These are phyloP conservation scores for Tricholoma terreum DNA, from an alignment of 768 basidiomycete genomes.

Conservation along the genomic window DNA sequence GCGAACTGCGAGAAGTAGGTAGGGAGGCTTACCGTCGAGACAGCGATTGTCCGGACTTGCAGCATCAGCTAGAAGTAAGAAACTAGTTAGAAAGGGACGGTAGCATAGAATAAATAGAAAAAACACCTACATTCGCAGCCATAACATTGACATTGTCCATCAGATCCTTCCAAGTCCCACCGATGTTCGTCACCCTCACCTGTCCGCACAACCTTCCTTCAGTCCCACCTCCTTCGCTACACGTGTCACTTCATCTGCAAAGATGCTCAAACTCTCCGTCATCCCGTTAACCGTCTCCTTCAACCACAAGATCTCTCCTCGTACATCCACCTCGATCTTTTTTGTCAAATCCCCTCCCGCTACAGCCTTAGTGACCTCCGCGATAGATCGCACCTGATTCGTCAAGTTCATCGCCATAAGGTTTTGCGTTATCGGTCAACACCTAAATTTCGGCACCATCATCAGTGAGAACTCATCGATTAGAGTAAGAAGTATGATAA, in stretches of 20 bases:
- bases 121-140: constrained; percentile 92
- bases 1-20: not conserved
- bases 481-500: too few relatives aligned
- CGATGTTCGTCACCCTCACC: too few relatives aligned
- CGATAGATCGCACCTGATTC: constrained; percentile 82
- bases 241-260: constrained; percentile 59
- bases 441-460: constrained; percentile 28
- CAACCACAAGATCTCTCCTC: constrained; percentile 87
- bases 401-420: constrained; percentile 89
- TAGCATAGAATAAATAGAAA: not conserved
- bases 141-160: too few relatives aligned
- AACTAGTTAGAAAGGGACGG: too few relatives aligned
- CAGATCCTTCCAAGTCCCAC: too few relatives aligned
- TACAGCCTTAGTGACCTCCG: constrained; percentile 93
- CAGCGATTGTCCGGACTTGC: not conserved
- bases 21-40: not conserved
- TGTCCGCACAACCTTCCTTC: constrained; percentile 92
- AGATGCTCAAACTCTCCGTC: too few relatives aligned
- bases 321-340: too few relatives aligned
- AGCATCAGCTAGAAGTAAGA: constrained; percentile 63
- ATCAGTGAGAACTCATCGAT: not conserved
- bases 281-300: too few relatives aligned
- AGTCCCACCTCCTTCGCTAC: constrained; percentile 97
- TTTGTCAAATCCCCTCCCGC: constrained; percentile 91
- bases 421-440: constrained; percentile 79